Evolutionary conservation across 768 basidiomycete genomes (phyloP).

Genomic region (Calocera cornea): DNA sequence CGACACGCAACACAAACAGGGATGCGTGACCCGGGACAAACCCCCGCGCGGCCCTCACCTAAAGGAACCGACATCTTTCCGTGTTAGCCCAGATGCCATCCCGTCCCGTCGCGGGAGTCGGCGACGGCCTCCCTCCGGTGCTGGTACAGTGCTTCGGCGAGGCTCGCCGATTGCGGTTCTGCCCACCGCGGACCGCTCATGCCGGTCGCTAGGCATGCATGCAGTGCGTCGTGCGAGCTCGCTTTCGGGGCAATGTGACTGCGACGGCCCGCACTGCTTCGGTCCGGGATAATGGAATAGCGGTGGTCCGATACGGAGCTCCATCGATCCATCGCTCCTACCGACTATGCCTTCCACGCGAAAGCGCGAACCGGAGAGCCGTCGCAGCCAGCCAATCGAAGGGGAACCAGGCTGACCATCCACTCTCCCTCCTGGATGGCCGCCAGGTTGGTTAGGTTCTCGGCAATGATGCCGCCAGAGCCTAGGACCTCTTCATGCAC

Average conservation of each 20-base stretch:
- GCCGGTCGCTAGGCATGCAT: background rate
- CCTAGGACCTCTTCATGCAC: conserved; percentile 52
- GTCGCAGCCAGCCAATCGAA: conserved; percentile 46
- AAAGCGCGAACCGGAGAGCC: conserved; percentile 62
- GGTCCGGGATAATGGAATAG: too few species aligned
- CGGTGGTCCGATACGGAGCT: too few species aligned
- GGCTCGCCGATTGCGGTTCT: too few species aligned
- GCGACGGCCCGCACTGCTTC: too few species aligned
- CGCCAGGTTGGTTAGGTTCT: conserved; percentile 51
- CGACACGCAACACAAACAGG: too few species aligned
- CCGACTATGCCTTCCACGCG: conserved; percentile 29
- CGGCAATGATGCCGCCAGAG: conserved; percentile 48
- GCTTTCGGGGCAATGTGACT: too few species aligned
- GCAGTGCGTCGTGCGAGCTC: background rate
- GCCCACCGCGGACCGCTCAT: background rate
- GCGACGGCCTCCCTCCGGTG: background rate
- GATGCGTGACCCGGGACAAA: background rate
- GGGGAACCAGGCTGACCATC: conserved; percentile 43
- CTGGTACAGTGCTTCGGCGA: too few species aligned
- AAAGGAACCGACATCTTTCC: background rate
- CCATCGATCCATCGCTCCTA: background rate
- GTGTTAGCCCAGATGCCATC: background rate
- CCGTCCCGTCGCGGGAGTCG: background rate
- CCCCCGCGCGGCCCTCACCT: background rate
- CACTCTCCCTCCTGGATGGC: conserved; percentile 26